Evolutionary conservation across 768 basidiomycete genomes (phyloP), one percentile per base, ranked within the genome.

Genomic region (Leccinum subtestaceum): DNA sequence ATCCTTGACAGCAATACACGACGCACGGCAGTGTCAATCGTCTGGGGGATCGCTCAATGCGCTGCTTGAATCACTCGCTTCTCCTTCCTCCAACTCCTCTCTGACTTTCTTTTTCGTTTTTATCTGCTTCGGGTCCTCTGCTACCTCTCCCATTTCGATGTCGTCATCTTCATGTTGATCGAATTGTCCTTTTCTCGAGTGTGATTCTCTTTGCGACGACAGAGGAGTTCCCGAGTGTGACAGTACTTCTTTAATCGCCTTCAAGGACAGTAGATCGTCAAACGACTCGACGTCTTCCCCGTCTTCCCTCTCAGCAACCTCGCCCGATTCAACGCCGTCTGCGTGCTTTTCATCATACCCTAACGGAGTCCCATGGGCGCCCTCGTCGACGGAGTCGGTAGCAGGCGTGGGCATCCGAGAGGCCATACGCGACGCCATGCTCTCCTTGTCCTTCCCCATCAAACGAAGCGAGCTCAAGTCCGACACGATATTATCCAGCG

Each of bases 81-180:
- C 91, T 25, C 91, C 91, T 74, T 93, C 91, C 68, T 93, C 91
- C 61, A 91, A 73, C 52, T 93, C 91, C 65, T 93, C 90, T 55
- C 82, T 76, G 43, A 69, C 56, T 61, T 82, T 87, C 71, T 78
- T 84, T 71, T 83, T 86, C 58, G 46, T 56, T 52, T 68, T 73
- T 36, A 64, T 62, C 55, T 74, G 81, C 60, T 79, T 83, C 3
- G 84, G 83, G 55, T 84, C 83, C 67, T 93, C 91, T 60, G 89
- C 86, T 3, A 93, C 82, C 68, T 93, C 91, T n/a, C 91, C 91
- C 91, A 93, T 93, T 72, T 93, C 91, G 62, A 93, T 92, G 61
- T 93, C 91, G 63, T 89, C 82, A 29, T 78, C 84, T 72, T 63
- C 74, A 12, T 58, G 61, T 64, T 63, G 64, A 51, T 59, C 59